Base-by-base conservation (phyloP, 208 protist species). In the Acanthamoeba divionensis region DNA sequence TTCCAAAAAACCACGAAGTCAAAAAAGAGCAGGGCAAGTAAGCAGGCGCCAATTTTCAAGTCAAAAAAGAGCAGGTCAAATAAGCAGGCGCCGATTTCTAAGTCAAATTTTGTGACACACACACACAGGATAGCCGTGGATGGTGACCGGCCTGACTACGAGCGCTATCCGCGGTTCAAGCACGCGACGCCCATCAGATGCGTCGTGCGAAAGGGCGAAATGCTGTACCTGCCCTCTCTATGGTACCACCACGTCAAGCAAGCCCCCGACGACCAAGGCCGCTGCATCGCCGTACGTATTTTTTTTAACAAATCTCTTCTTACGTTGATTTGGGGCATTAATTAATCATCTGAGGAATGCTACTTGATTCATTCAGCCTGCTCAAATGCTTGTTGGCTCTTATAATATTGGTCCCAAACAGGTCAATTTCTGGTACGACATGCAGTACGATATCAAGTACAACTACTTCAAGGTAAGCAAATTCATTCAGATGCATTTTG, bases 211-310 rank as follows among this genome's bases (percentile, higher is more conserved):
- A 88, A 44, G 6, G 93, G 93, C 26, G 93, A 94, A n/a, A 48
- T 93, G 15, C 86, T 94, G 0, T 94, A 94, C 29, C 38, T 94
- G 65, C 93, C 93, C 6, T 94, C 92, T 24, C 38, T 94, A 0
- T 94, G 92, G 55, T 94, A 90, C 24, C 93, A 94, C 24, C 52
- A 91, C 26, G 93, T 94, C 0, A 71, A 80, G 24, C 92, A 94
- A 67, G 13, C 50, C 8, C 57, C 82, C 24, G 91, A 92, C 33
- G 38, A 9, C 21, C 44, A 94, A 36, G 45, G 79, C 0, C 47
- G 57, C 18, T 91, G 77, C 2, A 94, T 94, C 57, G 92, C 92
- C 7, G 93, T 93, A 60, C 52, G 18, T 18, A 24, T 60, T n/a
- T n/a, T n/a, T n/a, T n/a, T n/a, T n/a, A n/a, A n/a, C n/a, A n/a